Base-by-base conservation (phyloP, 208 protist genomes). In the Naegleria lovaniensis region DNA sequence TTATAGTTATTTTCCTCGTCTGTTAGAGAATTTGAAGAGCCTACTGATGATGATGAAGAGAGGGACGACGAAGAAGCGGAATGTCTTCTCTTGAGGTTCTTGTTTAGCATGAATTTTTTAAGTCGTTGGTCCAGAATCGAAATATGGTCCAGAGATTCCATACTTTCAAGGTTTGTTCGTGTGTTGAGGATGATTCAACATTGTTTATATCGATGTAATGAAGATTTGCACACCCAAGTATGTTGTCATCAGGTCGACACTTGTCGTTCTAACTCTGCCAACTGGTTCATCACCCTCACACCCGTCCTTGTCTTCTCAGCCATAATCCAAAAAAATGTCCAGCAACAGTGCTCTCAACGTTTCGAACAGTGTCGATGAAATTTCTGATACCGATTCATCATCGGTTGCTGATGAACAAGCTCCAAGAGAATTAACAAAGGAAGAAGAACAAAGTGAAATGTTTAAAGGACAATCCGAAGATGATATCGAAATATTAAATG, bases 401-500 rank as follows among this genome's bases (percentile, higher is more conserved):
- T 48, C 43, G 67, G 76, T 84, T 33, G 76, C 29, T 84, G 33
- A 84, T 38, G 76, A 84, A 40, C 19, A 25, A 36, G 13, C 33
- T 84, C 29, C 76, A 41, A 19, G 83, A 29, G 83, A 51, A 88
- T 36, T 88, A 6, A 36, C 85, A 41, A 16, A 52, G 19, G 43
- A 89, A 89, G 48, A 67, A 40, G n/a, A 89, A 67, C n/a, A 89
- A 89, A n/a, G 51, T 55, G 41, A 43, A n/a, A 41, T 52, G 38
- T 52, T 41, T 38, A 52, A 89, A 41, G 85, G 85, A 33, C 48
- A 39, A 89, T 29, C 15, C 41, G 85, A 67, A 41, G 89, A 67
- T 41, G 89, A 90, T 25, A 43, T 75, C 7, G 89, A 90, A 90
- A 40, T 75, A 11, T 59, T 90, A 11, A 43, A 83, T 41, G n/a